Conservation (phyloP, 257 asterid genomes). For the Ophiorrhiza pumila region DNA sequence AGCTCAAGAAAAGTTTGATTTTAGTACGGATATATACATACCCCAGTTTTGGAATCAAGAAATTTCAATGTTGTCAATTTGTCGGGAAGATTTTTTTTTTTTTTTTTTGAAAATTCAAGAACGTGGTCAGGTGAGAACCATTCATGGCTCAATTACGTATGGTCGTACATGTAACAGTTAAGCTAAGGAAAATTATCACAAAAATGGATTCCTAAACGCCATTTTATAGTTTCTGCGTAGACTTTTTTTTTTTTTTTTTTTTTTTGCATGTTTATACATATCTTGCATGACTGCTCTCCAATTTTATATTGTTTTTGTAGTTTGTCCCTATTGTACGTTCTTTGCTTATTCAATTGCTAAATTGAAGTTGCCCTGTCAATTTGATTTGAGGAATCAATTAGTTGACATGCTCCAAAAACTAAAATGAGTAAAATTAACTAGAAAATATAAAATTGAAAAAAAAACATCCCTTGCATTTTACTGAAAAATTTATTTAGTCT, state of each 20-base stretch:
- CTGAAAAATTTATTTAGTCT: too few species aligned
- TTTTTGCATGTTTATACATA: background rate
- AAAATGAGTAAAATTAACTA: too few species aligned
- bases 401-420: too few species aligned
- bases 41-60: background rate
- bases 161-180: background rate
- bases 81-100: too few species aligned
- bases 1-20: background rate
- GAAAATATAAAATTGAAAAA: too few species aligned
- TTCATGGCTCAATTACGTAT: background rate
- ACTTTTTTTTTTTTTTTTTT: too few species aligned
- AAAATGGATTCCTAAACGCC: background rate
- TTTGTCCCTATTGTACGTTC: background rate
- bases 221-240: too few species aligned
- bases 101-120: too few species aligned
- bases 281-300: background rate
- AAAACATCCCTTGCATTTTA: too few species aligned
- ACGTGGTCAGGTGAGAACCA: background rate
- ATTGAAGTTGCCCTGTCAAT: background rate
- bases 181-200: background rate
- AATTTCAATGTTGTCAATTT: background rate
- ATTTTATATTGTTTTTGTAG: background rate
- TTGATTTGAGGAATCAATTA: background rate
- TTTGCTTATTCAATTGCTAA: background rate
- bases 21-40: background rate